Conservation (phyloP, 495 filamentous ascomycete genomes). For the Penicillium cataractarum region DNA sequence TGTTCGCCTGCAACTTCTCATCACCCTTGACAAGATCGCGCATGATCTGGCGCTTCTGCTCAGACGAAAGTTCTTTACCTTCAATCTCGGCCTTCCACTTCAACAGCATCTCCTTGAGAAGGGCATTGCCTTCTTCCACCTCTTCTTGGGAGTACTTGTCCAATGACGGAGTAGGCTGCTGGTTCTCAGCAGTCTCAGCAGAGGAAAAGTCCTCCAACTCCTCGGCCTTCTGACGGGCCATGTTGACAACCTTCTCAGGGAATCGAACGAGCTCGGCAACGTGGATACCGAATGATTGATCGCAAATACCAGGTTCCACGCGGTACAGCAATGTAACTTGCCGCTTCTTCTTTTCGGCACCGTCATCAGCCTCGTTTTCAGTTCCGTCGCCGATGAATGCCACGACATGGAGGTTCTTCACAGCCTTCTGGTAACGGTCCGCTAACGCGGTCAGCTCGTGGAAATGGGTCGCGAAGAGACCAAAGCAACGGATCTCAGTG, state of each 20-base stretch:
- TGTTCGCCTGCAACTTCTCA: slow-evolving; percentile 73
- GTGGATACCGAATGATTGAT: slow-evolving; percentile 97
- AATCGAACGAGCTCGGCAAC: slow-evolving; percentile 98
- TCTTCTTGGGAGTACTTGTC: slow-evolving; percentile 77
- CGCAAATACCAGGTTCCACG: slow-evolving; percentile 91
- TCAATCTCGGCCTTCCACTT: slow-evolving; percentile 89
- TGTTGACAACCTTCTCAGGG: slow-evolving; percentile 94
- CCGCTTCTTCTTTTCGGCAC: slow-evolving; percentile 58
- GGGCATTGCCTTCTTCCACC: slow-evolving; percentile 83
- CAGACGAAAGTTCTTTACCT: slow-evolving; percentile 61
- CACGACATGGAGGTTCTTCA: slow-evolving; percentile 92
- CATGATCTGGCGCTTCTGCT: slow-evolving; percentile 80
- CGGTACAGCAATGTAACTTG: slow-evolving; percentile 97
- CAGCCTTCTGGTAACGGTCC: slow-evolving; percentile 76
- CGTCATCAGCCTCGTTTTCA: slow-evolving; percentile 26
- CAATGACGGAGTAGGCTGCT: slow-evolving; percentile 41
- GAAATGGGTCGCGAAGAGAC: slow-evolving; percentile 97
- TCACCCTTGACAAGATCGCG: slow-evolving; percentile 76
- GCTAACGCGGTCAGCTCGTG: slow-evolving; percentile 93
- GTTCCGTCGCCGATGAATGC: slow-evolving; percentile 79
- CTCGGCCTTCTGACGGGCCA: slow-evolving; percentile 97
- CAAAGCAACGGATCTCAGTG: slow-evolving; percentile 89
- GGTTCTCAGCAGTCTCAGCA: slow-evolving; percentile 62
- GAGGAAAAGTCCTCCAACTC: slow-evolving; percentile 95
- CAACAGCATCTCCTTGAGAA: slow-evolving; percentile 83